A percentile compares a stretch with the other conserved stretches of the same genome.
These are phyloP conservation scores for Suhomyces vadensis DNA, from an alignment of 805 yeast species.

Conservation along the genomic window DNA sequence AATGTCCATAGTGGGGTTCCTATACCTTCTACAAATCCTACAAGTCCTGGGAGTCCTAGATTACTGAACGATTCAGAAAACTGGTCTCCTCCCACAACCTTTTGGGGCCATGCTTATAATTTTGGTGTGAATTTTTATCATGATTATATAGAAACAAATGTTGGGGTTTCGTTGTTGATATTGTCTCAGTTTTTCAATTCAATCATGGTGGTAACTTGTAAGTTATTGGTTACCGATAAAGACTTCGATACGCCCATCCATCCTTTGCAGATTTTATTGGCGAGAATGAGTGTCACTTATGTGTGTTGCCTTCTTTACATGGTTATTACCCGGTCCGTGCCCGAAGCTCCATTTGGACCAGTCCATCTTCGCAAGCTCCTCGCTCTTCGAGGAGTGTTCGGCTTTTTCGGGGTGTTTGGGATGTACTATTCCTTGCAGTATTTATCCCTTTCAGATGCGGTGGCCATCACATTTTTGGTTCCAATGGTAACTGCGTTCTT, in stretches of 20 bases:
- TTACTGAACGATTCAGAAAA: background rate
- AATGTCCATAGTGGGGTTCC: too few species aligned
- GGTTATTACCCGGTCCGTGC: slow-evolving; percentile 48
- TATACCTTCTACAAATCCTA: background rate
- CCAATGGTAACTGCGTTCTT: slow-evolving; percentile 77
- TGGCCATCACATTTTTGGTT: slow-evolving; percentile 72
- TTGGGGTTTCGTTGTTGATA: slow-evolving; percentile 60
- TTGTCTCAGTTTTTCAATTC: slow-evolving; percentile 73
- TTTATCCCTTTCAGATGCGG: slow-evolving; percentile 76
- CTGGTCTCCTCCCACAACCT: background rate
- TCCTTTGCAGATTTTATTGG: slow-evolving; percentile 76
- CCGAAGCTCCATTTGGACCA: slow-evolving; percentile 72
- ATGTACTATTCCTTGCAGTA: slow-evolving; percentile 73
- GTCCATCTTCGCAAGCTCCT: slow-evolving; percentile 53
- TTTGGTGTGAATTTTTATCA: background rate
- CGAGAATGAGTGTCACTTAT: slow-evolving; percentile 75
- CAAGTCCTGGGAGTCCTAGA: too few species aligned
- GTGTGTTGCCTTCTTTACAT: slow-evolving; percentile 57
- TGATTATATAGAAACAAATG: slow-evolving; percentile 31
- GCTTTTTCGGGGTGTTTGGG: slow-evolving; percentile 75
- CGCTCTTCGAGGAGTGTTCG: slow-evolving; percentile 64
- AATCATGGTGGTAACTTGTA: slow-evolving; percentile 72
- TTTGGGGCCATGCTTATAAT: background rate
- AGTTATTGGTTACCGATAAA: slow-evolving; percentile 67
- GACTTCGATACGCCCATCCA: slow-evolving; percentile 61